Base-by-base conservation (phyloP, 768 basidiomycete species). In the Psilocybe cyanescens region DNA sequence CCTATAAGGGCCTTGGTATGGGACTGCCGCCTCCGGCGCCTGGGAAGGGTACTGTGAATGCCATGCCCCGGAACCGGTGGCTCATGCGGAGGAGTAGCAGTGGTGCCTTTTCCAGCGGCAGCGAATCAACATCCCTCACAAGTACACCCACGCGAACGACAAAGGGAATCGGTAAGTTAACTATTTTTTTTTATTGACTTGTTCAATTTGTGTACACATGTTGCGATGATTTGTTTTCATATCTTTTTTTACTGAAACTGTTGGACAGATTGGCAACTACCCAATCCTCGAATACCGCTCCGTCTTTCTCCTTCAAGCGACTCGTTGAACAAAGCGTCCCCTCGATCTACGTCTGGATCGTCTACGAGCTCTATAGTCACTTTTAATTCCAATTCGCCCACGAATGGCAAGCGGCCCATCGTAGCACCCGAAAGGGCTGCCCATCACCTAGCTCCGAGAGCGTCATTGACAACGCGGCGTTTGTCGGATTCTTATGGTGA, bases 41-140 rank as follows among this genome's bases (percentile, higher is more conserved):
- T 19, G 54, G 41, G 67, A 75, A 57, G 69, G 68, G 29, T 59
- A 41, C 47, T 12, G 48, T 72, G n/a, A 63, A 75, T 8, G 73
- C 77, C 4, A 71, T 81, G 8, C 74, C 79, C 37, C 78, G 83
- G 30, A 78, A 83, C 50, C 78, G 82, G 44, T 89, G 86, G 86
- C 70, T 92, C 31, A 84, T 89, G 82, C 83, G 92, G 11, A 80
- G 92, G 62, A 92, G 87, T 59, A 93, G 91, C 68, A 92, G 91
- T 65, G 91, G 91, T 12, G 88, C 89, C 1, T 91, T 92, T 67
- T 92, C 91, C 9, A 89, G 85, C 64, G 86, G 89, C 17, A 90
- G 90, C 65, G 90, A 92, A 24, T 81, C 79, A 28, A 76, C 79
- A 14, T 86, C 83, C 31, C 77, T 83, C 39, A 73, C 78, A 48